phyloP scores from a whole-genome alignment of 192 early-diverging fungal genomes.

The Podila epicladia region DNA sequence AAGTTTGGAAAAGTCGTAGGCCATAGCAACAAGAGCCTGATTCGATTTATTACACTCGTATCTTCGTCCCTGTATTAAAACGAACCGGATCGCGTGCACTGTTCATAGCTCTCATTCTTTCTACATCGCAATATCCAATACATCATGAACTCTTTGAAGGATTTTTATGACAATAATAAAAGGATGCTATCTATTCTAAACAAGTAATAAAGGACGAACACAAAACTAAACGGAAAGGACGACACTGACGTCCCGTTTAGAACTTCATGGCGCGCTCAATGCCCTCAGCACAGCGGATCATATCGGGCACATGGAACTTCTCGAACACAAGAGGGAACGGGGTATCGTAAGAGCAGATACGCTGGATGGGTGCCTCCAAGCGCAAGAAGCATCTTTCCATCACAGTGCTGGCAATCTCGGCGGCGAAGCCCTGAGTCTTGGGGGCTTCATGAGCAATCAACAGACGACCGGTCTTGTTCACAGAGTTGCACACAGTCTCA shows the following conservation, averaged over 20 bases:
- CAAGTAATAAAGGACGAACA: background rate
- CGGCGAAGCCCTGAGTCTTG: slow-evolving; percentile 88
- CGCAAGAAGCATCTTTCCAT: slow-evolving; percentile 94
- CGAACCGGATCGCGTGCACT: too few species aligned
- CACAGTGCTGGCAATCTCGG: slow-evolving; percentile 88
- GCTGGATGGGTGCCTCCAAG: slow-evolving; percentile 89
- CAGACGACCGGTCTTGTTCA: slow-evolving; percentile 92
- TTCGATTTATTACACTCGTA: too few species aligned
- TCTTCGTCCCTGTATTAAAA: too few species aligned
- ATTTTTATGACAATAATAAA: too few species aligned
- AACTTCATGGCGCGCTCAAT: slow-evolving; percentile 85
- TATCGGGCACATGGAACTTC: slow-evolving; percentile 91
- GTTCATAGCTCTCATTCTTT: too few species aligned
- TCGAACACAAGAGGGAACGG: slow-evolving; percentile 96
- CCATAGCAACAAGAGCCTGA: too few species aligned
- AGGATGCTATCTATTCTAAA: too few species aligned
- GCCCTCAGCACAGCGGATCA: slow-evolving; percentile 85
- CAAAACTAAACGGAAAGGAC: background rate
- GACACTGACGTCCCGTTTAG: slow-evolving; percentile 36
- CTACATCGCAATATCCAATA: too few species aligned
- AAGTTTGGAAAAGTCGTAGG: too few species aligned
- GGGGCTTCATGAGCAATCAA: slow-evolving; percentile 96
- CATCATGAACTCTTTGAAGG: too few species aligned
- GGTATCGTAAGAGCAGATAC: slow-evolving; percentile 69
- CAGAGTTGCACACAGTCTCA: slow-evolving; percentile 89